Conservation (phyloP, 1,284 basidiomycete species). For the Gomphus bonarii region DNA sequence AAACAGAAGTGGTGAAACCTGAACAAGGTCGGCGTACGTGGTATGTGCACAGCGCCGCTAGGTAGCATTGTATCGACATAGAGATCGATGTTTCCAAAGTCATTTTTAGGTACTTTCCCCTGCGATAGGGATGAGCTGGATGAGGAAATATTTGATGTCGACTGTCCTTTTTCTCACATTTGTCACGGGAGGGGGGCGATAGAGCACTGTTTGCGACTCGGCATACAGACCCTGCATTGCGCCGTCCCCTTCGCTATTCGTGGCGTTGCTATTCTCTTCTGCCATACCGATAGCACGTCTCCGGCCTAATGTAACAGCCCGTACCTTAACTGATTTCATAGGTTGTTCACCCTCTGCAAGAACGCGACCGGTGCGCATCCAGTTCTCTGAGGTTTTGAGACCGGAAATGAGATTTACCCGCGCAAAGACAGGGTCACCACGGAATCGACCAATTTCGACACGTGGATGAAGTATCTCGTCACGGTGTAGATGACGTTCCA, state of each 20-base stretch:
- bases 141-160: neutral
- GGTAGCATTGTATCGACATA: conserved; percentile 96
- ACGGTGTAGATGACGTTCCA: conserved; percentile 82
- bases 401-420: conserved; percentile 66
- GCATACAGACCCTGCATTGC: conserved; percentile 85
- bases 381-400: conserved; percentile 88
- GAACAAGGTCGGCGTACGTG: conserved; percentile 41
- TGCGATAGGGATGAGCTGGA: conserved; percentile 23
- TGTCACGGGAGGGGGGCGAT: conserved; percentile 68
- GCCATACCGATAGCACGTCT: conserved; percentile 77
- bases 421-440: conserved; percentile 89
- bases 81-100: conserved; percentile 95
- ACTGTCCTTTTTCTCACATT: conserved; percentile 45
- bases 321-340: conserved; percentile 84
- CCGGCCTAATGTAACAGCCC: conserved; percentile 74
- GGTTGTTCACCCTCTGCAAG: conserved; percentile 73
- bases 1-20: neutral
- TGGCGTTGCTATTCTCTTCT: conserved; percentile 24
- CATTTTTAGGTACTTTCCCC: conserved; percentile 91
- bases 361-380: conserved; percentile 81
- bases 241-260: conserved; percentile 42
- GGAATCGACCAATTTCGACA: conserved; percentile 82
- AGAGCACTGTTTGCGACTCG: conserved; percentile 77
- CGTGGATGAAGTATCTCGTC: conserved; percentile 85
- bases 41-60: conserved; percentile 75